These are phyloP conservation scores for Citrus sp. DNA, from an alignment of 345 rosid genomes.

Conservation along the genomic window DNA sequence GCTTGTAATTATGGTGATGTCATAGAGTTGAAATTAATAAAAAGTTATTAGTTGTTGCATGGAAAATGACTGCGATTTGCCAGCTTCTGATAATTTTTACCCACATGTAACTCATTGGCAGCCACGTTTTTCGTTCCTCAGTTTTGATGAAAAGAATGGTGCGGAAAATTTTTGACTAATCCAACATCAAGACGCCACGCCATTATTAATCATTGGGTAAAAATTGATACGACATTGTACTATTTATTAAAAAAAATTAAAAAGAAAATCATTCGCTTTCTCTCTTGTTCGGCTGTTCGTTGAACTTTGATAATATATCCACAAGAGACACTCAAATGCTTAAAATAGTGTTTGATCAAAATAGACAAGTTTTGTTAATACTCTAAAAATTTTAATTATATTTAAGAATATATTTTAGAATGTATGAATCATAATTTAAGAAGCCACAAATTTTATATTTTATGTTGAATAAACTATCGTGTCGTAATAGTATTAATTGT, in stretches of 20 bases:
- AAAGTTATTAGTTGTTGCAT: neutral
- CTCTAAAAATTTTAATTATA: too few relatives aligned
- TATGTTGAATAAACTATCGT: too few relatives aligned
- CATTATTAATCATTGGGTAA: neutral
- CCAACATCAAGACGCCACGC: neutral
- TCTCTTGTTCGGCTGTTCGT: too few relatives aligned
- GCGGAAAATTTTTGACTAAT: neutral
- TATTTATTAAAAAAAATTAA: too few relatives aligned
- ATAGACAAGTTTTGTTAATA: too few relatives aligned
- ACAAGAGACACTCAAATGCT: too few relatives aligned
- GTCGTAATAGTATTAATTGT: too few relatives aligned
- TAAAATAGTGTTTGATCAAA: too few relatives aligned
- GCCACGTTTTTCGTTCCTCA: neutral
- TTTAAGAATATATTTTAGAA: too few relatives aligned
- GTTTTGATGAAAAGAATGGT: neutral
- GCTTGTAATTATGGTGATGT: neutral
- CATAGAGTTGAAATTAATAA: neutral
- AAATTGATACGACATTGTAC: neutral
- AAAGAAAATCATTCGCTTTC: neutral
- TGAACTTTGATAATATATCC: too few relatives aligned
- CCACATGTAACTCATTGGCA: neutral
- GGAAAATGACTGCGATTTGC: neutral
- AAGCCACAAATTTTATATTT: too few relatives aligned
- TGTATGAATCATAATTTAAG: too few relatives aligned
- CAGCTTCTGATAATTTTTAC: neutral